phyloP scores from a whole-genome alignment of 179 eudicot genomes.

The Actinidia polygama region DNA sequence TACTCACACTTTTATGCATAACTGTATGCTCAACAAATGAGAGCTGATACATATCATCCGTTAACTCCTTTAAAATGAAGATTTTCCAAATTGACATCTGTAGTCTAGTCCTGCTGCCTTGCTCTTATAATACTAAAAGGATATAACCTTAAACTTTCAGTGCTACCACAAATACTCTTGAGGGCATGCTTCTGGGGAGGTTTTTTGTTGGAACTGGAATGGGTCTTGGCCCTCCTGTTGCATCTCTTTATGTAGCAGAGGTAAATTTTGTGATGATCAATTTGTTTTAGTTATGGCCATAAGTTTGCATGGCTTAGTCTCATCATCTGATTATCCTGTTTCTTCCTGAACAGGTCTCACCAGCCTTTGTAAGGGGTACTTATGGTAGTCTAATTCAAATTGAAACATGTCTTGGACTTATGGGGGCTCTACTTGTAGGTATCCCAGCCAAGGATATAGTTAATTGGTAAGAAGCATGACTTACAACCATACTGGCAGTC shows the following conservation, averaged over 20 bases:
- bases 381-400: slow-evolving; percentile 92
- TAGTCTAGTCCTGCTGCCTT: slow-evolving; percentile 1
- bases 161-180: slow-evolving; percentile 59
- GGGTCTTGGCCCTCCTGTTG: slow-evolving; percentile 94
- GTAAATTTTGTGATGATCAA: slow-evolving; percentile 32
- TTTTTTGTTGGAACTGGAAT: slow-evolving; percentile 86
- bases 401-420: slow-evolving; percentile 84
- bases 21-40: slow-evolving; percentile 1
- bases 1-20: neutral
- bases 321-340: slow-evolving; percentile 1
- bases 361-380: slow-evolving; percentile 86
- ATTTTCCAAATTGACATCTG: neutral
- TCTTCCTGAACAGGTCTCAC: slow-evolving; percentile 67
- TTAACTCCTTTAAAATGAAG: neutral
- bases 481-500: neutral
- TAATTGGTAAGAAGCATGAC: slow-evolving; percentile 68
- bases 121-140: neutral
- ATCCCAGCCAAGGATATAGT: slow-evolving; percentile 71
- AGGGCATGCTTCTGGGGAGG: slow-evolving; percentile 90
- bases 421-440: slow-evolving; percentile 69
- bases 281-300: neutral
- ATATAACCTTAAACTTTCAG: slow-evolving; percentile 40
- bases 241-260: slow-evolving; percentile 91
- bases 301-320: neutral
- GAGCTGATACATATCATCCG: neutral